A percentile compares a stretch with the other conserved stretches of the same genome.
phyloP scores from a whole-genome alignment of 116 monocot genomes.

The Iris pallida region DNA sequence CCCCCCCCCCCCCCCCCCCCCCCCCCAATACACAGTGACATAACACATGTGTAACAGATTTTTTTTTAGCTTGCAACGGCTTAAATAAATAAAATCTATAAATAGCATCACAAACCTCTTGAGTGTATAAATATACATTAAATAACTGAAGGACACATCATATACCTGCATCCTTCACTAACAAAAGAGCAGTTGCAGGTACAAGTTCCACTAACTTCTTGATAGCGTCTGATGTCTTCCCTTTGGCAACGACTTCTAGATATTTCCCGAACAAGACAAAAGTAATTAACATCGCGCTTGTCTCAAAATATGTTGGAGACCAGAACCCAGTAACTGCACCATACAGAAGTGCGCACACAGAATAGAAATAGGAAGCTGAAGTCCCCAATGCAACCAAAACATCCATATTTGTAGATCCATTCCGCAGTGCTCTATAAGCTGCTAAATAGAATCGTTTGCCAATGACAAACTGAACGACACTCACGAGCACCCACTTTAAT shows the following conservation, averaged over 20 bases:
- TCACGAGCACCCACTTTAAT: constrained; percentile 60
- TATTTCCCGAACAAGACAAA: constrained; percentile 97
- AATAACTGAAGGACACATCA: not conserved
- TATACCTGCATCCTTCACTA: constrained; percentile 75
- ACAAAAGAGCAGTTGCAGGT: constrained; percentile 81
- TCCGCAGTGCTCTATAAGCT: constrained; percentile 77
- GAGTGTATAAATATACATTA: not conserved
- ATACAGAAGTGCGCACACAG: constrained; percentile 74
- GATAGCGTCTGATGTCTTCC: constrained; percentile 91
- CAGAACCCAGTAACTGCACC: constrained; percentile 60
- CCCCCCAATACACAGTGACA: no score
- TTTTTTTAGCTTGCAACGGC: not conserved
- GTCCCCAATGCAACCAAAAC: constrained; percentile 91
- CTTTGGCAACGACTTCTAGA: constrained; percentile 93
- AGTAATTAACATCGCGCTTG: constrained; percentile 95
- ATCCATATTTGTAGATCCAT: constrained; percentile 97
- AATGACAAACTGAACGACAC: constrained; percentile 75
- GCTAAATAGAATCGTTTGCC: constrained; percentile 92
- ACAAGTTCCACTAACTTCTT: constrained; percentile 93
- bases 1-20: no score
- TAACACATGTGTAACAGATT: no score
- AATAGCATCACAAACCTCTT: not conserved
- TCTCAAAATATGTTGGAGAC: constrained; percentile 91
- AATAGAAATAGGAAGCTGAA: constrained; percentile 88
- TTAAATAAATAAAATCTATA: not conserved